Conservation (phyloP, 768 basidiomycete species). For the Rossbeevera mucosa region DNA sequence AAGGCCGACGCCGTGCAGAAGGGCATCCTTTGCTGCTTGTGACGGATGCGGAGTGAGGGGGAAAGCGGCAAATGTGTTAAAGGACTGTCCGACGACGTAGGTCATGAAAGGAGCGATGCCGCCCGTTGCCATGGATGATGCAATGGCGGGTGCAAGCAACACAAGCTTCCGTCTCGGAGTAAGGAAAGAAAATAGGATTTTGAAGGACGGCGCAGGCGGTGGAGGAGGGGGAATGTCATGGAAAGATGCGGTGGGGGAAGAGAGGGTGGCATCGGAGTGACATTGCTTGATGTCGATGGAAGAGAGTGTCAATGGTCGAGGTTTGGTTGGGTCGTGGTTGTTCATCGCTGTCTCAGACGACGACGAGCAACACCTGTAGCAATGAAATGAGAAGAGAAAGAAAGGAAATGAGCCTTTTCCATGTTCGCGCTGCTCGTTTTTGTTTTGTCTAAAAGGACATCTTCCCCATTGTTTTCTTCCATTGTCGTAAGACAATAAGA, state of each 20-base stretch:
- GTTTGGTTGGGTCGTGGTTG: constrained; percentile 23
- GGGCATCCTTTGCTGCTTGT: constrained; percentile 41
- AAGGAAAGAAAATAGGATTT: constrained; percentile 64
- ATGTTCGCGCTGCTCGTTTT: constrained; percentile 13
- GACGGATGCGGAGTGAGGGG: constrained; percentile 40
- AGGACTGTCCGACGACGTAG: constrained; percentile 68
- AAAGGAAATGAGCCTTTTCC: constrained; percentile 1
- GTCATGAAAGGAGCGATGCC: constrained; percentile 86
- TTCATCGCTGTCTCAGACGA: constrained; percentile 31
- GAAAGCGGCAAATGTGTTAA: constrained; percentile 65
- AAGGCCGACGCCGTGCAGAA: constrained; percentile 54
- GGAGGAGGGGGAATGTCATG: constrained; percentile 17
- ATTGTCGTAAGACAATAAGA: constrained; percentile 25
- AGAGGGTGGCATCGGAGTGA: constrained; percentile 2
- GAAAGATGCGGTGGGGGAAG: constrained; percentile 13
- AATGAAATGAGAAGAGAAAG: constrained; percentile 12
- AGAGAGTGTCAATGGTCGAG: constrained; percentile 16
- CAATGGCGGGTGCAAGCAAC: constrained; percentile 60
- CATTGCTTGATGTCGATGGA: constrained; percentile 19
- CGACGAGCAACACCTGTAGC: constrained; percentile 18
- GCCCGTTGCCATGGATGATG: constrained; percentile 59
- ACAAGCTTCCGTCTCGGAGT: constrained; percentile 49
- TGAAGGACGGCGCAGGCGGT: constrained; percentile 48
- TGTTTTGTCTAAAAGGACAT: constrained; percentile 16
- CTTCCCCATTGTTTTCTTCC: constrained; percentile 17